phyloP scores from a whole-genome alignment of 805 yeast genomes.

The Ogataea saltuana region DNA sequence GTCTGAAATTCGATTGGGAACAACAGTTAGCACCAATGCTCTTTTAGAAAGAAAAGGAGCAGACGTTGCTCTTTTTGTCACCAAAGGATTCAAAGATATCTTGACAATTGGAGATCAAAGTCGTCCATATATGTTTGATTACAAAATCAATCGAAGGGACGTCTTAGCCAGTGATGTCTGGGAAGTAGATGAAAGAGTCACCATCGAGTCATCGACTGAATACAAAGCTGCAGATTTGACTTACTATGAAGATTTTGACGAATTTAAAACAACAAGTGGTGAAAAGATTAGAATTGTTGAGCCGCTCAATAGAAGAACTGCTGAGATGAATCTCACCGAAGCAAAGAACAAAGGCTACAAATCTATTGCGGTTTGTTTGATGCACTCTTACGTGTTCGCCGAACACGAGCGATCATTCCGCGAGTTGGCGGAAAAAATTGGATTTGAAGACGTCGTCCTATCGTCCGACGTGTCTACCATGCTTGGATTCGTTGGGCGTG shows the following conservation, averaged over 20 bases:
- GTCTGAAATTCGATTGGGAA: constrained; percentile 78
- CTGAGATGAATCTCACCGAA: constrained; percentile 42
- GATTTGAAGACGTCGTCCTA: constrained; percentile 65
- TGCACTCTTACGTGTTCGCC: constrained; percentile 72
- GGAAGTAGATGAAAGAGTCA: constrained; percentile 87
- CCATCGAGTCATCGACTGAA: constrained; percentile 48
- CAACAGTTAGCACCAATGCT: constrained; percentile 95
- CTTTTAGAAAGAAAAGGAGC: constrained; percentile 90
- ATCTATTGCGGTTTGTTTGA: constrained; percentile 67
- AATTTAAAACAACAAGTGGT: constrained; percentile 58
- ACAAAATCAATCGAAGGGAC: constrained; percentile 67
- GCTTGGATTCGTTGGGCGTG: constrained; percentile 71
- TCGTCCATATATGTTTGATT: constrained; percentile 84
- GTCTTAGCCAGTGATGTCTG: constrained; percentile 71
- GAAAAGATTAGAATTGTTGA: constrained; percentile 60
- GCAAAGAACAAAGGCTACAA: constrained; percentile 57
- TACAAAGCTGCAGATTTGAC: constrained; percentile 33
- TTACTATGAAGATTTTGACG: constrained; percentile 66
- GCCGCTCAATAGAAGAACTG: constrained; percentile 45
- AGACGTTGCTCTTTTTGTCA: constrained; percentile 76
- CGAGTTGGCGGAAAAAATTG: constrained; percentile 57
- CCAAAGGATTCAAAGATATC: constrained; percentile 84
- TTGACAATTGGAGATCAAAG: constrained; percentile 86
- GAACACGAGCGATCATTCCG: constrained; percentile 64
- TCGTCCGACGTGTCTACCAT: constrained; percentile 71